Evolutionary conservation across 2,329 filamentous ascomycete genomes (phyloP), one percentile per base, ranked within the genome.

Genomic region (Ophiostoma sp.): DNA sequence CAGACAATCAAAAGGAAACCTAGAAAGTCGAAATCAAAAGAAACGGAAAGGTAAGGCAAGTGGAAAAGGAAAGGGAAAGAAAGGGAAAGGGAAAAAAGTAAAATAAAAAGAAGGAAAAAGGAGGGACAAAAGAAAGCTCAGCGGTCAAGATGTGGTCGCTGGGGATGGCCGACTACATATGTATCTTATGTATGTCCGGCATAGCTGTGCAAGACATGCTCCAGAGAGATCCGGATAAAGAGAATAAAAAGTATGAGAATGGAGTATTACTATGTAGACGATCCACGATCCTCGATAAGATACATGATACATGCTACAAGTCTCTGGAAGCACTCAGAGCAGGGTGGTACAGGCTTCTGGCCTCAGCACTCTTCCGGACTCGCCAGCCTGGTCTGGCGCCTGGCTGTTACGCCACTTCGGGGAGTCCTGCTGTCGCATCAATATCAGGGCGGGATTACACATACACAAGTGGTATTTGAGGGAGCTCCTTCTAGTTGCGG

Each of bases 381-480:
- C 62, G 13, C 35, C 62, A 65, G 60, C 60, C n/a, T 23, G 33
- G 33, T 10, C 57, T 33, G 44, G 52, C 8, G 52, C 13, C 60
- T 64, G 20, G 62, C 62, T 23, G 35, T 39, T 65, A 65, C 62
- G 62, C 62, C 62, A 65, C 62, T 65, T 65, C 35, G 35, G 62
- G 62, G 35, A 65, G 35, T 39, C 62, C 62, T 39, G 62, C 1
- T 39, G 62, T 65, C 62, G 62, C 62, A 65, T 65, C 62, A 65
- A 65, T 65, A 65, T 65, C 62, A 41, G 62, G 57, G 60, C 60
- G 60, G 60, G 31, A 64, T 64, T 64, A 36, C 60, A 64, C 62
- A 65, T 20, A 65, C 62, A 35, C 62, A 65, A 41, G 33, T 23
- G 35, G 62, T 23, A 65, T 36, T 17, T 3, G 62, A 39, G 62